A percentile compares a stretch with the other conserved stretches of the same genome.
phyloP scores from a whole-genome alignment of 208 protist genomes.

The Acanthamoeba royreba region DNA sequence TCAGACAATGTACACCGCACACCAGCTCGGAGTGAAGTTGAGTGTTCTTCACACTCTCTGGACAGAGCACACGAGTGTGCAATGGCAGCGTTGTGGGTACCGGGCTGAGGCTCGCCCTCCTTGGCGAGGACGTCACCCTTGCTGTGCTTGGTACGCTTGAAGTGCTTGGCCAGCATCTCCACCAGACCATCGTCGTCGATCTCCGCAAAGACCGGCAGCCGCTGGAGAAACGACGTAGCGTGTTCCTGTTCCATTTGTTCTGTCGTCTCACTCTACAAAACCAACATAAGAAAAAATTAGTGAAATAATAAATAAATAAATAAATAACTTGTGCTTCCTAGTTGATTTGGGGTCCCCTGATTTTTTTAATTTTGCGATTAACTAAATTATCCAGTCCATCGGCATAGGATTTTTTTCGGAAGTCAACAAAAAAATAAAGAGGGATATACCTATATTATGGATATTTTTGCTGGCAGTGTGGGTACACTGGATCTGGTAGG shows the following conservation, averaged over 20 bases:
- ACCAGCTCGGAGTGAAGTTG: background rate
- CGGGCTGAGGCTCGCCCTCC: conserved; percentile 39
- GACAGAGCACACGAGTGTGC: background rate
- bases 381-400: background rate
- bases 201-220: background rate
- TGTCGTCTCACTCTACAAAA: too few relatives aligned
- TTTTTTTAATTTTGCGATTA: background rate
- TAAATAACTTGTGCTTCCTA: background rate
- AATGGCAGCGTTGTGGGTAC: background rate
- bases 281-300: too few relatives aligned
- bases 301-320: too few relatives aligned
- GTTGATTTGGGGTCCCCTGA: background rate
- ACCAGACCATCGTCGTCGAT: background rate
- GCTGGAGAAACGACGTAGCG: background rate
- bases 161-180: background rate
- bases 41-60: background rate
- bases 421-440: background rate
- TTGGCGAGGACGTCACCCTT: conserved; percentile 10
- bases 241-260: background rate
- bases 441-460: too few relatives aligned
- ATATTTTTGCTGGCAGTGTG: too few relatives aligned
- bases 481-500: too few relatives aligned
- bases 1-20: background rate
- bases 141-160: background rate
- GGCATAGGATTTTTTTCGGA: background rate